A percentile compares a stretch with the other conserved stretches of the same genome.
phyloP scores from a whole-genome alignment of 352 stramenopile species.

The Phytophthora foliorum region DNA sequence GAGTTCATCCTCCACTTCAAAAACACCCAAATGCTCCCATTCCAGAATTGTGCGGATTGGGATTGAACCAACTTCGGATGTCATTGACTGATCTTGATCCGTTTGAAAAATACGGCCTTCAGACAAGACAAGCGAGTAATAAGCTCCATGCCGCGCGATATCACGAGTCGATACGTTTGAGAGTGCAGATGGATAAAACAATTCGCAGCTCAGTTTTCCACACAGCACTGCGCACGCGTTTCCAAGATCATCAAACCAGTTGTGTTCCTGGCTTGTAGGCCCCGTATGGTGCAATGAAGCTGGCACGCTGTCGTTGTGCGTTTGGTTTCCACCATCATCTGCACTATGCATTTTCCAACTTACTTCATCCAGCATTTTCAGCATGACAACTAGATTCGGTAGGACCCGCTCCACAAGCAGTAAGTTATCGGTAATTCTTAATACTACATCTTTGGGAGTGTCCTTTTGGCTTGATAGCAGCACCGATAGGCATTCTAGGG shows the following conservation, averaged over 20 bases:
- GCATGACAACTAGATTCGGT: conserved; percentile 51
- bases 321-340: conserved; percentile 45
- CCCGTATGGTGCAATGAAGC: neutral
- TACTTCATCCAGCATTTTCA: conserved; percentile 72
- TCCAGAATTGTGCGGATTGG: conserved; percentile 41
- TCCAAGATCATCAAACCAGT: conserved; percentile 64
- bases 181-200: conserved; percentile 24
- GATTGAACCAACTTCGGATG: conserved; percentile 3
- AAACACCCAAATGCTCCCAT: conserved; percentile 59
- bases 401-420: conserved; percentile 48
- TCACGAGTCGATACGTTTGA: neutral
- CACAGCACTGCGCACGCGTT: conserved; percentile 56
- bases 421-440: conserved; percentile 15
- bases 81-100: neutral
- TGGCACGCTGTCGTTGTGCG: conserved; percentile 13
- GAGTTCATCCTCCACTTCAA: conserved; percentile 66
- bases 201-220: conserved; percentile 50
- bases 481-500: conserved; percentile 57
- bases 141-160: neutral
- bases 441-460: neutral
- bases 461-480: conserved; percentile 21
- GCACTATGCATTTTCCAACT: conserved; percentile 61
- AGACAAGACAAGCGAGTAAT: conserved; percentile 17
- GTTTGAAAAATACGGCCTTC: conserved; percentile 26
- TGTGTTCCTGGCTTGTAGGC: conserved; percentile 14